Evolutionary conservation across 73 alveolate species (phyloP), one percentile per base, ranked within the genome.

Genomic region (Blepharisma japonicum): DNA sequence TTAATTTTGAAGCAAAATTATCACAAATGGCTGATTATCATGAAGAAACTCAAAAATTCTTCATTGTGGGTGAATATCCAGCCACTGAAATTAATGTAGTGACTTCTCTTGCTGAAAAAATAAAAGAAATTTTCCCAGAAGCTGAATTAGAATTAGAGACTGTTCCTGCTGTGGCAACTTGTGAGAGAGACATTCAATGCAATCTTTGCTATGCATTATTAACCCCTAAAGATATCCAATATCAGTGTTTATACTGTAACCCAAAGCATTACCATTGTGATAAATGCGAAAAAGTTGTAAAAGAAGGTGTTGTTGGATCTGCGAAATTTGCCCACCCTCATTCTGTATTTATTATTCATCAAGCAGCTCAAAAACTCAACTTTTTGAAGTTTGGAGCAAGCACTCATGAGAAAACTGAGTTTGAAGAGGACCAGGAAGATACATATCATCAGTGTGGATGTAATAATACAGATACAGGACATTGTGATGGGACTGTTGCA

Each of bases 401-500:
- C 25, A 27, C 6, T 6, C 20, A 7, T 68, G 8, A 8, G 6
- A 9, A 21, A 6, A 56, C 45, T 21, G 6, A 38, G 6, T 9
- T 56, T 56, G 20, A 56, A 7, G 72, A 56, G 6, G 20, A 21
- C 42, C 9, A 14, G 18, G 8, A 6, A 7, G 25, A 21, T 56
- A 56, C 45, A 56, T 9, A 56, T 68, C 79, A 68, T 68, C 6
- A 8, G 6, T 7, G 74, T 7, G 79, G 79, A 32, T 6, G 32
- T 7, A 7, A 76, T 45, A 76, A 68, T 68, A 68, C 6, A 7
- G 20, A 20, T 7, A 21, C 47, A 9, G 79, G 79, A 68, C n/a
- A n/a, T n/a, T 77, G 85, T 68, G 42, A 21, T 23, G 81, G 83
- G 27, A 46, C 45, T 18, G 81, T 77, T 61, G 72, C 21, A 32